Base-by-base conservation (phyloP, 1,284 basidiomycete genomes). In the Tylopilus sp. region DNA sequence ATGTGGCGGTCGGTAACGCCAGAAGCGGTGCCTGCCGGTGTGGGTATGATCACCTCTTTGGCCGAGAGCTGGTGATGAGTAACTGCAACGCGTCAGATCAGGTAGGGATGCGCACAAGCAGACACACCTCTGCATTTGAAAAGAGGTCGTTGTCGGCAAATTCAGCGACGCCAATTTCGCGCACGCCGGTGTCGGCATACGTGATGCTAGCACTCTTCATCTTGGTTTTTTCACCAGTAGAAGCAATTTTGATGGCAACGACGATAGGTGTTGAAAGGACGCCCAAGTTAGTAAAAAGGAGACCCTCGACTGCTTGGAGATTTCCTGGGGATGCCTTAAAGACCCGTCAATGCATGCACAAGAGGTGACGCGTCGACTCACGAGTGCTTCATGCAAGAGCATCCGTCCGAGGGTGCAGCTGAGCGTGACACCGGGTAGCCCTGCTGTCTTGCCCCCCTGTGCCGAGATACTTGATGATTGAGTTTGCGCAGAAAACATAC, bases 91-190 rank as follows among this genome's bases (percentile, higher is more conserved):
- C 16, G 59, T 70, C 19, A 74, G 64, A 36, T 24, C 0, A 36
- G 10, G 3, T 22, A 10, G 49, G 9, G 24, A 56, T 15, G 12
- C 8, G 22, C 7, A 26, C 38, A 56, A 49, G 47, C 61, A 58
- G 29, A 66, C 81, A 57, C 63, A 96, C 96, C 85, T 99, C 97
- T 5, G 93, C 93, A 76, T 99, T 99, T 2, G 95, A 96, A 80
- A 97, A 99, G 16, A 97, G 84, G 68, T 99, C 98, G 73, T 97
- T 98, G 76, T 99, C 98, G 2, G 92, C 89, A 73, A 95, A 99
- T 70, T 99, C 95, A 22, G 95, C 86, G 0, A 92, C 89, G 8
- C 93, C 93, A 6, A 95, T 83, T 72, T 92, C 86, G n/a, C 92
- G 86, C 2, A 86, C 81, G 66, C 82, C 98, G 0, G 93, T 91